Conservation (phyloP, 495 filamentous ascomycete species). For the Penicillium pulvis region DNA sequence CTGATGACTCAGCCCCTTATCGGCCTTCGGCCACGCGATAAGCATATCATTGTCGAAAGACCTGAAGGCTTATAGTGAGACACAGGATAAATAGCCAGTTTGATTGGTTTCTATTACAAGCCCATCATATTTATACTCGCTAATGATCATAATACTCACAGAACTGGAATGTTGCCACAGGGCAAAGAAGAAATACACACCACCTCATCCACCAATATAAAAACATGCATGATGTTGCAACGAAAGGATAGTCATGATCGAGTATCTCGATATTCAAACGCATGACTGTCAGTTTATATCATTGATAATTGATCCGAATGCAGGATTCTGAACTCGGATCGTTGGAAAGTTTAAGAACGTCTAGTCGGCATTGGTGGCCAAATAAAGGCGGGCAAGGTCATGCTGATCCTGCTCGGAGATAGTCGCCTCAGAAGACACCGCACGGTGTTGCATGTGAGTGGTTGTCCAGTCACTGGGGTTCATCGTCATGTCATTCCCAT, state of each 20-base stretch:
- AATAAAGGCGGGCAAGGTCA: slow-evolving; percentile 37
- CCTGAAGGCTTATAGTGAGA: not conserved
- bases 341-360: not conserved
- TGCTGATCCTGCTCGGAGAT: slow-evolving; percentile 35
- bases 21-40: not conserved
- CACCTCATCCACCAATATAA: slow-evolving; percentile 6
- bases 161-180: not conserved
- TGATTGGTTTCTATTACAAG: not conserved
- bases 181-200: slow-evolving; percentile 8
- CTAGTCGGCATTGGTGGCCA: slow-evolving; percentile 20
- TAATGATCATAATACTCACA: slow-evolving; percentile 21
- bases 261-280: slow-evolving; percentile 1
- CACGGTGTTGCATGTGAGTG: slow-evolving; percentile 4
- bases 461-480: slow-evolving; percentile 14
- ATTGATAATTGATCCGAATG: not conserved
- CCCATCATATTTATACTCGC: slow-evolving; percentile 14
- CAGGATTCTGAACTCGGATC: not conserved
- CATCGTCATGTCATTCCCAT: slow-evolving; percentile 13
- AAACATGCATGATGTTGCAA: slow-evolving; percentile 10
- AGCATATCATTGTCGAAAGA: not conserved
- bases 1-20: slow-evolving; percentile 25
- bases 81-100: not conserved
- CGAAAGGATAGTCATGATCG: slow-evolving; percentile 7
- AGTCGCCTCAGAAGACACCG: slow-evolving; percentile 35
- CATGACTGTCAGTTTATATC: slow-evolving; percentile 2